Percentiles rank a stretch among this genome's conserved stretches.
Conservation (phyloP, 176 grass and related monocot species). For the Hordeum marinum region DNA sequence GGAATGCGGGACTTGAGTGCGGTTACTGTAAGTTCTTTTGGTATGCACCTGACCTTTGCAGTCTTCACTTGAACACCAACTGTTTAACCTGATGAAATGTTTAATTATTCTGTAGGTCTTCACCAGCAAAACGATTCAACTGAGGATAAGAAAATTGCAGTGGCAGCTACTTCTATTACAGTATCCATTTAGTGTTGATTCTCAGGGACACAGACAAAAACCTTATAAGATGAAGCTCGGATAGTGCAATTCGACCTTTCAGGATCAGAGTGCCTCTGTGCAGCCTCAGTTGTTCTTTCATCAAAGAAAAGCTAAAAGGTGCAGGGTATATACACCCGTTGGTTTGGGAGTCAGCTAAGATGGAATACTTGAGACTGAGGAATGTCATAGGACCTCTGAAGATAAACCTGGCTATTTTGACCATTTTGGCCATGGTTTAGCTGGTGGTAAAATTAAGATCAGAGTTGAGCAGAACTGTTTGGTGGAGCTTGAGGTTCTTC, state of each 20-base stretch:
- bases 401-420: slow-evolving; percentile 29
- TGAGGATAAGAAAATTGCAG: slow-evolving; percentile 30
- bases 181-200: slow-evolving; percentile 5
- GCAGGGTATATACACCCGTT: too few species aligned
- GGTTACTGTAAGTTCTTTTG: slow-evolving; percentile 50
- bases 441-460: slow-evolving; percentile 46
- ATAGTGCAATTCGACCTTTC: slow-evolving; percentile 54
- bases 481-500: neutral
- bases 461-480: slow-evolving; percentile 28
- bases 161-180: slow-evolving; percentile 15
- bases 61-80: neutral
- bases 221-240: neutral
- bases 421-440: slow-evolving; percentile 33
- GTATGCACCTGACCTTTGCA: slow-evolving; percentile 14
- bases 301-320: too few species aligned
- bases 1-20: slow-evolving; percentile 20
- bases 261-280: slow-evolving; percentile 52
- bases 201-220: neutral
- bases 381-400: slow-evolving; percentile 51
- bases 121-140: slow-evolving; percentile 32
- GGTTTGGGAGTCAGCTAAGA: slow-evolving; percentile 38
- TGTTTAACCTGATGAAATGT: slow-evolving; percentile 14
- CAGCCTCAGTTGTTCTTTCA: slow-evolving; percentile 45
- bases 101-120: slow-evolving; percentile 40
- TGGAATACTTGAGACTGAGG: slow-evolving; percentile 46